Evolutionary conservation across 208 protist genomes (phyloP).

Genomic region (Leishmania martiniquensis): DNA sequence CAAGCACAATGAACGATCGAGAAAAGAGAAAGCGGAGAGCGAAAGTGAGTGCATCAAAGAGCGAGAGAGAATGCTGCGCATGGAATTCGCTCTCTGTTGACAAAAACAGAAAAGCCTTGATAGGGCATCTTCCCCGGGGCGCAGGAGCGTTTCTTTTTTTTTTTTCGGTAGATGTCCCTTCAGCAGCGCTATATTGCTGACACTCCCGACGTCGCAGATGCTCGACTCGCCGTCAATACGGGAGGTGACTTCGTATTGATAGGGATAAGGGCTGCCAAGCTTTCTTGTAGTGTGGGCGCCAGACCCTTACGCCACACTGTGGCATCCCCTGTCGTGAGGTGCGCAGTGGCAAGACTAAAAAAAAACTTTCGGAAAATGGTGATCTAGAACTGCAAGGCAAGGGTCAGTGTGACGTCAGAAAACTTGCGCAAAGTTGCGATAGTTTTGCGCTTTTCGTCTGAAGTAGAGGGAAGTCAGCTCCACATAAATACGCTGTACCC

Average conservation of each 20-base stretch:
- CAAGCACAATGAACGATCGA: slow-evolving; percentile 7
- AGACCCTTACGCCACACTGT: not conserved
- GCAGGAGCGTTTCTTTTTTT: not conserved
- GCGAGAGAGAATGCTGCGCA: not conserved
- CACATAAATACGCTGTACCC: not conserved
- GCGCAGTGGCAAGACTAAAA: not conserved
- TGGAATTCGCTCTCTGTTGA: not conserved
- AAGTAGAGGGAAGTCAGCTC: not conserved
- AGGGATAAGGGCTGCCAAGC: not conserved
- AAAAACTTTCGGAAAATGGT: not conserved
- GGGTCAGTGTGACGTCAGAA: not conserved
- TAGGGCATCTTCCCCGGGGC: not conserved
- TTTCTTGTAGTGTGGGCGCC: not conserved
- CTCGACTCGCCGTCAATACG: not conserved
- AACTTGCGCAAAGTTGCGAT: not conserved
- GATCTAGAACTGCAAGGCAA: not conserved
- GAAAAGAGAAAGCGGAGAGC: not conserved
- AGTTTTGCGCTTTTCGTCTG: not conserved
- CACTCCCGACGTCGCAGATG: not conserved
- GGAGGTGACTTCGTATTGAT: not conserved
- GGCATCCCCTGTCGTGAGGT: not conserved
- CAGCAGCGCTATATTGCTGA: not conserved
- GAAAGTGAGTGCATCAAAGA: slow-evolving; percentile 10
- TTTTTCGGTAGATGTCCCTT: not conserved
- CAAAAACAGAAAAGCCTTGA: not conserved